Evolutionary conservation across 2,329 filamentous ascomycete genomes (phyloP).

Genomic region (Claviceps pazoutovae): DNA sequence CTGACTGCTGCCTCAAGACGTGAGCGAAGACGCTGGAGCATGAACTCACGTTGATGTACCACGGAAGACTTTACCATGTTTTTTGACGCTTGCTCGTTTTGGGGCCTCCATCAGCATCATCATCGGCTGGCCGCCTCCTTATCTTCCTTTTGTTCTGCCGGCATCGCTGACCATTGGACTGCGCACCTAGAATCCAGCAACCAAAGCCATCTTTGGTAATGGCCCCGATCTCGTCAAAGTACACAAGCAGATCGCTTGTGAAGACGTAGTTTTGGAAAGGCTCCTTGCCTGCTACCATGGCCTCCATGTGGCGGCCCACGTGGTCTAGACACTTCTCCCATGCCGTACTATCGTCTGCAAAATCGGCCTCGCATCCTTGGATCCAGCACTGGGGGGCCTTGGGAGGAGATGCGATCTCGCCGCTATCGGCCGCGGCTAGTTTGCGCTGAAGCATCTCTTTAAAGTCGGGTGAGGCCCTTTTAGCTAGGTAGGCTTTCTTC

Average conservation of each 20-base stretch:
- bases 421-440: background rate
- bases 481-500: constrained; percentile 23
- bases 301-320: constrained; percentile 64
- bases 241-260: background rate
- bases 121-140: background rate
- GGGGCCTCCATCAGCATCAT: background rate
- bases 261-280: background rate
- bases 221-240: constrained; percentile 9
- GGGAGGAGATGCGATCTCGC: constrained; percentile 32
- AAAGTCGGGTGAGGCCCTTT: constrained; percentile 26
- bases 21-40: too few species aligned
- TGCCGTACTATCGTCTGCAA: constrained; percentile 42
- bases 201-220: constrained; percentile 12
- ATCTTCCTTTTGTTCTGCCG: constrained; percentile 5
- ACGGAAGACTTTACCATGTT: too few species aligned
- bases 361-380: constrained; percentile 42
- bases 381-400: constrained; percentile 46
- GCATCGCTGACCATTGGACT: constrained; percentile 3
- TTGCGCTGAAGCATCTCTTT: constrained; percentile 32
- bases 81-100: background rate
- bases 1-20: too few species aligned
- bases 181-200: constrained; percentile 18
- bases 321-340: constrained; percentile 87
- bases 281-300: background rate
- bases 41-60: too few species aligned